Conservation (phyloP, 306 rosid genomes). For the Sesbania bispinosa region DNA sequence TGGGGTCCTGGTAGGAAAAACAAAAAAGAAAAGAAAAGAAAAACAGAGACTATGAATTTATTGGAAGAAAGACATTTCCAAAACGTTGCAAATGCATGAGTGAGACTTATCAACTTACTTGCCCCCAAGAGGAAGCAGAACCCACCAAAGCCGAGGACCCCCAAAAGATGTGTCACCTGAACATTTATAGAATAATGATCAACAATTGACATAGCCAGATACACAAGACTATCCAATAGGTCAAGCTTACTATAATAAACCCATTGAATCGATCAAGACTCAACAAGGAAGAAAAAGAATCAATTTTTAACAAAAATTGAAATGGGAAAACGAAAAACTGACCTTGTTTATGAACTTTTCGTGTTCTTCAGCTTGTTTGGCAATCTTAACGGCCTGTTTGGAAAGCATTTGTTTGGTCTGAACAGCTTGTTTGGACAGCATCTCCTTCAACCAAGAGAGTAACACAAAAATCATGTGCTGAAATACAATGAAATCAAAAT, state of each 20-base stretch:
- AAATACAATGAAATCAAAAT: slow-evolving; percentile 11
- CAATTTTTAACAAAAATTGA: background rate
- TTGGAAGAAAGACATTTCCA: background rate
- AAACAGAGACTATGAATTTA: background rate
- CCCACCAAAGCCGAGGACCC: slow-evolving; percentile 81
- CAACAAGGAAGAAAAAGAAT: background rate
- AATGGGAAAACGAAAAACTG: background rate
- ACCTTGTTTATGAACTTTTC: slow-evolving; percentile 87
- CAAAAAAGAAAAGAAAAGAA: background rate
- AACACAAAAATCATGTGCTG: slow-evolving; percentile 18
- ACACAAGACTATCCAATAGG: background rate
- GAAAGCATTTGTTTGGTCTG: slow-evolving; percentile 68
- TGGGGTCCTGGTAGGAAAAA: slow-evolving; percentile 68
- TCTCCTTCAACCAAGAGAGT: slow-evolving; percentile 50
- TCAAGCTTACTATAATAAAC: background rate
- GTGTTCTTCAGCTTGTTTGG: slow-evolving; percentile 87
- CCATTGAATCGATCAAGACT: background rate
- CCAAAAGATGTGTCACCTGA: slow-evolving; percentile 77
- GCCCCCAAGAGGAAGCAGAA: slow-evolving; percentile 94
- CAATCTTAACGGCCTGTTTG: slow-evolving; percentile 77
- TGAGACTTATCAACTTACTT: slow-evolving; percentile 54
- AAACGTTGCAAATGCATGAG: background rate
- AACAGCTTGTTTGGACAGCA: slow-evolving; percentile 74
- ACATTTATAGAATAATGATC: background rate
- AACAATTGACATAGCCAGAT: background rate